A percentile compares a stretch with the other conserved stretches of the same genome.
These are phyloP conservation scores for Pseudocercospora cruenta DNA, from an alignment of 2,329 filamentous ascomycete species.

Conservation along the genomic window DNA sequence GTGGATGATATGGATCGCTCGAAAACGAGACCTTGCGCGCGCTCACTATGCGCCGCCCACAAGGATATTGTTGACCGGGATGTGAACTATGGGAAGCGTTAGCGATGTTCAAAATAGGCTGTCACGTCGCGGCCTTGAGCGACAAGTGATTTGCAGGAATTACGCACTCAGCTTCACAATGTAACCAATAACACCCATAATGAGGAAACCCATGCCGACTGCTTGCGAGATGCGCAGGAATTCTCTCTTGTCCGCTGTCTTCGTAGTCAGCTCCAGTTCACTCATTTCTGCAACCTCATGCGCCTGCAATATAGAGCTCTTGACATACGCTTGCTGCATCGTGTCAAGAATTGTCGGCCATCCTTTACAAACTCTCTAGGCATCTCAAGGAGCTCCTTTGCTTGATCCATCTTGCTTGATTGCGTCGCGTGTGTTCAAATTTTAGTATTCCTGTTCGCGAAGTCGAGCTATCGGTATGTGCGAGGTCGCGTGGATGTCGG, in stretches of 20 bases:
- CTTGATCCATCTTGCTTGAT: slow-evolving; percentile 54
- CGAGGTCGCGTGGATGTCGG: background rate
- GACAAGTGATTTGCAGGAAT: background rate
- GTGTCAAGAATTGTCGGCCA: slow-evolving; percentile 54
- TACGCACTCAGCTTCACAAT: slow-evolving; percentile 68
- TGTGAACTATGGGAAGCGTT: slow-evolving; percentile 57
- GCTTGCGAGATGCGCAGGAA: slow-evolving; percentile 66
- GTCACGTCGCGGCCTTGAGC: too few relatives aligned
- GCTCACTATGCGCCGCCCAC: slow-evolving; percentile 64
- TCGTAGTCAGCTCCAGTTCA: slow-evolving; percentile 6
- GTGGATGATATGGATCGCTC: background rate
- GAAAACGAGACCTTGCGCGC: background rate
- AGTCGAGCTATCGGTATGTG: background rate
- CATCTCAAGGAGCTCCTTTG: slow-evolving; percentile 72
- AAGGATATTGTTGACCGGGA: slow-evolving; percentile 71
- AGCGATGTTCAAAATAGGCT: background rate
- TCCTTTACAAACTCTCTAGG: slow-evolving; percentile 66
- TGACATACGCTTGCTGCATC: slow-evolving; percentile 52
- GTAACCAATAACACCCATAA: slow-evolving; percentile 73
- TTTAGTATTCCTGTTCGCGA: background rate
- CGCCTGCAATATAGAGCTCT: background rate
- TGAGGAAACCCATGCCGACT: slow-evolving; percentile 69
- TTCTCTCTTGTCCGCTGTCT: slow-evolving; percentile 59
- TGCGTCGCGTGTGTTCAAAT: background rate
- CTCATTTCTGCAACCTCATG: background rate